These are phyloP conservation scores for Lathyrus tuberosus DNA, from an alignment of 306 rosid species.

Conservation along the genomic window DNA sequence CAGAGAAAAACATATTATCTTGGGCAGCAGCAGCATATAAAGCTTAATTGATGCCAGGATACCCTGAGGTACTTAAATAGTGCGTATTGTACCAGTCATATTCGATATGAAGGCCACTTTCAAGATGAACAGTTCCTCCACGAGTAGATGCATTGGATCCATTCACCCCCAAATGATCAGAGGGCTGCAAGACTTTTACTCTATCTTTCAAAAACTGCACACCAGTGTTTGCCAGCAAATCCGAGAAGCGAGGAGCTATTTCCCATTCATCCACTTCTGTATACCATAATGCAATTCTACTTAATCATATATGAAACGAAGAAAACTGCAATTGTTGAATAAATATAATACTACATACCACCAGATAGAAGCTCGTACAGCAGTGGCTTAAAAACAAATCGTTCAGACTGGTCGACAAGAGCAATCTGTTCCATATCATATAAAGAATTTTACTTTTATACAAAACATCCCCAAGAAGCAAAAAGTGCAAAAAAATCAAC, in stretches of 20 bases:
- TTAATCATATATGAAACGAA: slow-evolving; percentile 32
- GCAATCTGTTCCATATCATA: slow-evolving; percentile 46
- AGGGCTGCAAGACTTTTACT: slow-evolving; percentile 68
- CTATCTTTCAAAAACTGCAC: slow-evolving; percentile 81
- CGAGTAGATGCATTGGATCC: slow-evolving; percentile 51
- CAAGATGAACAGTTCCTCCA: slow-evolving; percentile 86
- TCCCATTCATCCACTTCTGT: slow-evolving; percentile 97
- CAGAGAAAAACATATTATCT: slow-evolving; percentile 29
- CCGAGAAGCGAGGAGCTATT: slow-evolving; percentile 92
- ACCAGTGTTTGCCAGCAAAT: slow-evolving; percentile 73
- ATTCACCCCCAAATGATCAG: slow-evolving; percentile 59
- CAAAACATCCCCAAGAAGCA: slow-evolving; percentile 13
- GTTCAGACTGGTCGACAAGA: slow-evolving; percentile 57
- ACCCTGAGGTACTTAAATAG: slow-evolving; percentile 21
- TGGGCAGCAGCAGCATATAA: slow-evolving; percentile 15
- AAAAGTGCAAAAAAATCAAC: slow-evolving; percentile 4
- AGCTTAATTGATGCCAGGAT: slow-evolving; percentile 25
- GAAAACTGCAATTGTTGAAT: slow-evolving; percentile 18
- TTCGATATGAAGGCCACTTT: slow-evolving; percentile 89
- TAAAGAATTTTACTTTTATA: slow-evolving; percentile 4
- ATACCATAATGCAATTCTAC: slow-evolving; percentile 35
- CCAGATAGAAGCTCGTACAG: slow-evolving; percentile 96
- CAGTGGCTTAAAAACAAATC: slow-evolving; percentile 81
- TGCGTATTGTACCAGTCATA: slow-evolving; percentile 80
- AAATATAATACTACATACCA: slow-evolving; percentile 53